A percentile compares a stretch with the other conserved stretches of the same genome.
These are phyloP conservation scores for Hypoxylon lenormandii DNA, from an alignment of 495 filamentous ascomycete species.

Conservation along the genomic window DNA sequence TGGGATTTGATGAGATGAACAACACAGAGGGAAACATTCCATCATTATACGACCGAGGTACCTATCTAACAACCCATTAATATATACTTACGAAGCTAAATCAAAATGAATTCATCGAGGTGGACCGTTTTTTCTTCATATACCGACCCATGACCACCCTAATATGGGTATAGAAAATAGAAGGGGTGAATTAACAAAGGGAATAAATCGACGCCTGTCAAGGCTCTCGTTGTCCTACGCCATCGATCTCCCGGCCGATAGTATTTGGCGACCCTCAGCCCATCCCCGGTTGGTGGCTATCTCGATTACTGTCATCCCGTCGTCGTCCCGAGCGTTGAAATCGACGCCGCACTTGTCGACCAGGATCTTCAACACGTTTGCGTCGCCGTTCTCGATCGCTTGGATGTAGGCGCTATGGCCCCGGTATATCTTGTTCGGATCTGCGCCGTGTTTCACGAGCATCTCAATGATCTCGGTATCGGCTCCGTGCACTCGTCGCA, in stretches of 20 bases:
- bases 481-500: slow-evolving; percentile 61
- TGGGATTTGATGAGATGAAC: too few relatives aligned
- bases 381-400: slow-evolving; percentile 62
- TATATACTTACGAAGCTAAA: not conserved
- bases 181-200: slow-evolving; percentile 1
- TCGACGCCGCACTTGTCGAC: slow-evolving; percentile 60
- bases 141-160: slow-evolving; percentile 13
- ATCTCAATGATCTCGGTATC: slow-evolving; percentile 63
- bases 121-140: slow-evolving; percentile 12
- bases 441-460: slow-evolving; percentile 64
- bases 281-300: slow-evolving; percentile 55
- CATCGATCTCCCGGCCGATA: slow-evolving; percentile 19
- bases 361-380: slow-evolving; percentile 57
- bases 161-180: not conserved
- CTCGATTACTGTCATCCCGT: slow-evolving; percentile 54
- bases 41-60: too few relatives aligned
- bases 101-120: slow-evolving; percentile 9
- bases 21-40: not conserved
- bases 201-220: not conserved
- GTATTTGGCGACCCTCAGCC: slow-evolving; percentile 52
- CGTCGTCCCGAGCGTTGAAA: slow-evolving; percentile 56
- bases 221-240: not conserved
- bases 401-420: slow-evolving; percentile 67
- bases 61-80: not conserved
- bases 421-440: slow-evolving; percentile 67